Base-by-base conservation (phyloP, 495 filamentous ascomycete genomes). In the Terfezia boudieri region DNA sequence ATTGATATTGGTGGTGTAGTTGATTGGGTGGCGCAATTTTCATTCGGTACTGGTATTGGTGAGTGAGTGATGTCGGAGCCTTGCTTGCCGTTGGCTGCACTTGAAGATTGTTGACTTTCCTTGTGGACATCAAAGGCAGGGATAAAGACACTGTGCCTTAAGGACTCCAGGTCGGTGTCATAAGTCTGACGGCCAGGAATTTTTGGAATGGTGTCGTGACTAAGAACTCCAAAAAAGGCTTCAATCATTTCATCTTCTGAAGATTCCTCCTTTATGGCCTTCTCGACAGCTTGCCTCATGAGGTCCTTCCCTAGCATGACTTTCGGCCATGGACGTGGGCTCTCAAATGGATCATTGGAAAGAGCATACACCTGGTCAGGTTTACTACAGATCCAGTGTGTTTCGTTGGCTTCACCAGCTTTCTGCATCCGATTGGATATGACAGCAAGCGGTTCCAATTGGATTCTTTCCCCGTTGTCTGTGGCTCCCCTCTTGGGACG, bases 71-170 rank as follows among this genome's bases (percentile, higher is more conserved):
- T 32, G 26, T 32, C 26, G 4, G 26, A 32, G 2, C 4, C 26
- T 32, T 32, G 4, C 26, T 32, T 32, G 26, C 26, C 26, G 26
- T 4, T 32, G 26, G 2, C 26, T 32, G 26, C 26, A 7, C 4
- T 7, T 32, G 26, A 32, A 32, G 26, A 2, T 4, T 32, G 26
- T 32, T 32, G 26, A 32, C 26, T 4, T 32, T 32, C 26, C 4
- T 32, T 32, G 26, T 32, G 26, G 26, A 32, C 26, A 26, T 56
- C 54, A 49, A 65, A 64, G 9, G 76, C 61, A 0, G 86, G 92
- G 50, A 96, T 79, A 60, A 94, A 93, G 49, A 98, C 83, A 53
- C 81, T 87, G 50, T 88, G 72, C 53, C 78, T 72, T 53, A 95
- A 71, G 14, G 81, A 69, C 12, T 74, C 70, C 52, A 90, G 72